Evolutionary conservation across 1,284 basidiomycete species (phyloP).

Genomic region (Ganoderma meredithae): DNA sequence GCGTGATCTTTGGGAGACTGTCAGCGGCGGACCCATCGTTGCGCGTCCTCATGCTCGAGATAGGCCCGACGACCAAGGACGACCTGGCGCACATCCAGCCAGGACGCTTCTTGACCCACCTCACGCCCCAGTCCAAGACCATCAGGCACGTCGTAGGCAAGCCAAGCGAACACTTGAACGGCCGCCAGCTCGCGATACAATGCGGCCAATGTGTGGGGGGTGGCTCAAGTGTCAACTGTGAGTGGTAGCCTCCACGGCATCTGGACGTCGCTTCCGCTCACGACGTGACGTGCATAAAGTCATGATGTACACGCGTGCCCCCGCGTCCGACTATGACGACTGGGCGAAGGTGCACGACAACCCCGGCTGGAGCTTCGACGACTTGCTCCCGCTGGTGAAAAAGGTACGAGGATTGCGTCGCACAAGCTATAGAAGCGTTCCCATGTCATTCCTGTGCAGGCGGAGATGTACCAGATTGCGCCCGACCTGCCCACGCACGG

Average conservation of each 20-base stretch:
- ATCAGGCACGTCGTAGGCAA: constrained; percentile 30
- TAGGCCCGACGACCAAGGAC: constrained; percentile 45
- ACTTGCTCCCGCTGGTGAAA: constrained; percentile 48
- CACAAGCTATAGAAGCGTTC: background rate
- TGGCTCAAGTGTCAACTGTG: constrained; percentile 65
- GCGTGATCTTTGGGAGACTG: constrained; percentile 52
- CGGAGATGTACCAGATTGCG: constrained; percentile 29
- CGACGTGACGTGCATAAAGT: constrained; percentile 19
- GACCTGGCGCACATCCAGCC: constrained; percentile 43
- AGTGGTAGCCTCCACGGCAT: constrained; percentile 34
- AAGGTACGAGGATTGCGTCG: constrained; percentile 24
- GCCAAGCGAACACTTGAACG: constrained; percentile 47
- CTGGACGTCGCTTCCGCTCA: constrained; percentile 1
- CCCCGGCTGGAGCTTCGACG: constrained; percentile 58
- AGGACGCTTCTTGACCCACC: constrained; percentile 40
- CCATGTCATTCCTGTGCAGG: constrained; percentile 3
- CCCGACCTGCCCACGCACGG: constrained; percentile 33
- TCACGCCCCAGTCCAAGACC: constrained; percentile 36
- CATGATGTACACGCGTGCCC: constrained; percentile 57
- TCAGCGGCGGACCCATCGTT: constrained; percentile 48
- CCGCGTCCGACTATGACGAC: constrained; percentile 63
- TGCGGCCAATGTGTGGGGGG: constrained; percentile 59
- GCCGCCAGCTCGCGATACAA: constrained; percentile 49
- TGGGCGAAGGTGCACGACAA: constrained; percentile 56
- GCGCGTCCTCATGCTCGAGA: constrained; percentile 51